phyloP scores from a whole-genome alignment of 192 early-diverging fungal species.

The Allomyces macrogynus region DNA sequence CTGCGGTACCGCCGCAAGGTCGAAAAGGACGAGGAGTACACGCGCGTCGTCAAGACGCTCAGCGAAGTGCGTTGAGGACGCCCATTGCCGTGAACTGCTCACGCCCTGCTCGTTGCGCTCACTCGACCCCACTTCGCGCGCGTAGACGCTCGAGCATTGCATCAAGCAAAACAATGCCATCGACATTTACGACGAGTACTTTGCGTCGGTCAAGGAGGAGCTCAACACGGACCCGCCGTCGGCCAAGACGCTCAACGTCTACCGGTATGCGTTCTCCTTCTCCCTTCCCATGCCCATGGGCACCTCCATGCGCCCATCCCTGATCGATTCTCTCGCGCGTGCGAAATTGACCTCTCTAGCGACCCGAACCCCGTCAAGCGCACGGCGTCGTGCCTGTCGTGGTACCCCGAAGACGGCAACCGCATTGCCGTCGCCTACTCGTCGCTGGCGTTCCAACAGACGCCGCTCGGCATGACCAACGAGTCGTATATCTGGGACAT shows the following conservation, averaged over 20 bases:
- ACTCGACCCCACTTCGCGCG: too few relatives aligned
- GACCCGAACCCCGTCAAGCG: conserved; percentile 31
- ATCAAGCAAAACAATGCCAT: conserved; percentile 49
- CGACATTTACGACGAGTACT: conserved; percentile 45
- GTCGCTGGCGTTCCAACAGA: conserved; percentile 29
- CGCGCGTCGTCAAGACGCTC: conserved; percentile 21
- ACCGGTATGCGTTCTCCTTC: conserved; percentile 22
- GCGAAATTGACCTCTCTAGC: conserved; percentile 4
- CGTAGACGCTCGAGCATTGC: conserved; percentile 31
- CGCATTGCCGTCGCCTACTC: conserved; percentile 40
- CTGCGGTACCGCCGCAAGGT: conserved; percentile 40
- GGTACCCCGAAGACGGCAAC: conserved; percentile 43
- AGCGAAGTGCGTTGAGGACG: conserved; percentile 13
- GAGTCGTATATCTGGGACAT: conserved; percentile 45
- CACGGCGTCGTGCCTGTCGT: conserved; percentile 29
- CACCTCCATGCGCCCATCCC: too few relatives aligned
- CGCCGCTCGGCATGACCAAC: conserved; percentile 26
- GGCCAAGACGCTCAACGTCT: conserved; percentile 35
- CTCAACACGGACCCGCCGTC: conserved; percentile 25
- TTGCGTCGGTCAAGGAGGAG: conserved; percentile 6
- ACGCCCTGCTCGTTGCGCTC: too few relatives aligned
- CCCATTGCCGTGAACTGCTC: too few relatives aligned
- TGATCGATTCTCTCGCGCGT: too few relatives aligned
- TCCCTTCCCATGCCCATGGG: not conserved
- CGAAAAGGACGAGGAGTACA: conserved; percentile 44